phyloP scores from a whole-genome alignment of 306 rosid species.

The Notholithocarpus densiflorus region DNA sequence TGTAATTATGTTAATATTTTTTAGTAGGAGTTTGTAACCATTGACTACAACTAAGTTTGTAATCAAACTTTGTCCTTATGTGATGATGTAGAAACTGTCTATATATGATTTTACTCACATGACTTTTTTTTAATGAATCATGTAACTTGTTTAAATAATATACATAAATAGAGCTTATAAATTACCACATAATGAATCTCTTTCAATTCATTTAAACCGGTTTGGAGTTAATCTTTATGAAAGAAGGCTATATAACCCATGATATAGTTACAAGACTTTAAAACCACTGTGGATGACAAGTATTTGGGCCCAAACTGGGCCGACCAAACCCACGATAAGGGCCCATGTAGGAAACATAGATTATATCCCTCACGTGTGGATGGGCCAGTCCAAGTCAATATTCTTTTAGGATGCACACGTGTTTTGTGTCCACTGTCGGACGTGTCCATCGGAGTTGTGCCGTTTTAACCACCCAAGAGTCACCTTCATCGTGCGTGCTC shows the following conservation, averaged over 20 bases:
- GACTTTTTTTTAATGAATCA: no score
- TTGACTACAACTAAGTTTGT: no score
- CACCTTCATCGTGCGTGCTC: constrained; percentile 3
- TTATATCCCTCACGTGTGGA: constrained; percentile 38
- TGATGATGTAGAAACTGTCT: no score
- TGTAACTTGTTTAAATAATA: no score
- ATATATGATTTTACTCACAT: no score
- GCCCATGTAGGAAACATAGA: constrained; percentile 24
- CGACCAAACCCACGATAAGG: background rate
- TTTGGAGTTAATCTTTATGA: no score
- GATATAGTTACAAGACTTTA: background rate
- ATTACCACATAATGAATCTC: no score
- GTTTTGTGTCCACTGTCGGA: background rate
- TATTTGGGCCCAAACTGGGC: constrained; percentile 20
- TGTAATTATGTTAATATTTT: no score
- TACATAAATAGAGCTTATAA: no score
- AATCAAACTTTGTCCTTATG: no score
- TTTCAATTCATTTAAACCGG: no score
- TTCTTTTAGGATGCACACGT: constrained; percentile 2
- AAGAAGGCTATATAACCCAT: background rate
- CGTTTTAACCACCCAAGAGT: constrained; percentile 1
- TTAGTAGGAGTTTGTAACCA: no score
- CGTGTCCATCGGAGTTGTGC: background rate
- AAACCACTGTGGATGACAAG: constrained; percentile 9
- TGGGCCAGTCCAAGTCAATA: constrained; percentile 10